A percentile compares a stretch with the other conserved stretches of the same genome.
These are phyloP conservation scores for Vanrija pseudolonga DNA, from an alignment of 1,284 basidiomycete species.

Conservation along the genomic window DNA sequence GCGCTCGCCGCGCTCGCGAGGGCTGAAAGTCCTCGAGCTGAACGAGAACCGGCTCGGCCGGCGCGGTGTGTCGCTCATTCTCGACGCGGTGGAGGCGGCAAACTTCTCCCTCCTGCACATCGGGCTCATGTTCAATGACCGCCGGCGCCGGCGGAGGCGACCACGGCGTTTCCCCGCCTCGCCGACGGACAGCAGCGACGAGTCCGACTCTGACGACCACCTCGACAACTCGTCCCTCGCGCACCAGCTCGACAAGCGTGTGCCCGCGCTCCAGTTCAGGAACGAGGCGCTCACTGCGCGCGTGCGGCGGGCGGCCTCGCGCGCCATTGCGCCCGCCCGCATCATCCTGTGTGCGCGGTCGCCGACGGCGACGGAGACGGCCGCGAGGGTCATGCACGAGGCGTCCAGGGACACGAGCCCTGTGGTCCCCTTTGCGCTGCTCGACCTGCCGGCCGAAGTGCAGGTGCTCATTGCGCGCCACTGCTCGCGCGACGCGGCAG, in stretches of 20 bases:
- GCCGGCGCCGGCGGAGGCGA: too few relatives aligned
- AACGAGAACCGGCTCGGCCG: conserved; percentile 40
- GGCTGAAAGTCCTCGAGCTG: conserved; percentile 34
- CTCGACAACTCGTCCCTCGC: too few relatives aligned
- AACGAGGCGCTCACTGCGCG: conserved; percentile 33
- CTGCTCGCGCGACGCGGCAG: conserved; percentile 26
- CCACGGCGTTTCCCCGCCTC: too few relatives aligned
- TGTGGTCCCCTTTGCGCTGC: conserved; percentile 21
- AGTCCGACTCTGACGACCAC: too few relatives aligned
- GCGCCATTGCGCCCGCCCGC: conserved; percentile 23
- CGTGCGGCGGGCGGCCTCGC: conserved; percentile 24
- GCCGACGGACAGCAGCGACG: too few relatives aligned
- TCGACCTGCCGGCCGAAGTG: conserved; percentile 42
- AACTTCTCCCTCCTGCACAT: conserved; percentile 32
- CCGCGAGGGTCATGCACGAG: conserved; percentile 18
- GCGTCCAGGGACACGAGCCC: not conserved
- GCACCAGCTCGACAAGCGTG: conserved; percentile 23
- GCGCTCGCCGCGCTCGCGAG: conserved; percentile 22
- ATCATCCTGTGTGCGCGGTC: conserved; percentile 36
- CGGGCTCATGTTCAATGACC: conserved; percentile 28
- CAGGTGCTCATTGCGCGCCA: conserved; percentile 34
- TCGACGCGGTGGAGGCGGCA: conserved; percentile 31
- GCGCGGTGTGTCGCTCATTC: conserved; percentile 25
- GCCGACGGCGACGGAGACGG: conserved; percentile 13
- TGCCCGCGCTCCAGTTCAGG: conserved; percentile 30